Conservation (phyloP, 306 rosid species). For the Sindora glabra region DNA sequence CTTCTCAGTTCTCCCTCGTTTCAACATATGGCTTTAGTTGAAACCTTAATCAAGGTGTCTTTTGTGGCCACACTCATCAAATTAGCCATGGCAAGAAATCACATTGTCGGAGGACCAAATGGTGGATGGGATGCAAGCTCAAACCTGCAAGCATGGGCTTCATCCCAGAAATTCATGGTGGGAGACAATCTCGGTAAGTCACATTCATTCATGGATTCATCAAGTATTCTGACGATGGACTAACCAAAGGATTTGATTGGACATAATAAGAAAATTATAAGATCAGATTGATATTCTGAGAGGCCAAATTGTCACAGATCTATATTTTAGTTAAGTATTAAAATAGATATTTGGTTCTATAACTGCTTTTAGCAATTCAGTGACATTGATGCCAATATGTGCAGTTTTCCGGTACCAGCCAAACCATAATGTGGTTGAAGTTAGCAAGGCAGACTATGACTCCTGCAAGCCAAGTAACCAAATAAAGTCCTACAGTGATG, state of each 20-base stretch:
- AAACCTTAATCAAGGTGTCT: neutral
- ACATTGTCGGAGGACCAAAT: slow-evolving; percentile 56
- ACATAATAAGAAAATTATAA: no score
- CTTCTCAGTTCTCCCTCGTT: neutral
- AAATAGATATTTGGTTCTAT: no score
- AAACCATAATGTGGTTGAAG: slow-evolving; percentile 72
- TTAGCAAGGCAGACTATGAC: slow-evolving; percentile 60
- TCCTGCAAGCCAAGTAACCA: slow-evolving; percentile 49
- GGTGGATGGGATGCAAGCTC: slow-evolving; percentile 53
- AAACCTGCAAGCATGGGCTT: slow-evolving; percentile 52
- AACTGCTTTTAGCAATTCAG: slow-evolving; percentile 1
- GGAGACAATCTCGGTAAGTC: slow-evolving; percentile 77
- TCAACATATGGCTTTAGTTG: neutral
- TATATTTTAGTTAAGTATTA: no score
- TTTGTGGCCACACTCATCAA: neutral
- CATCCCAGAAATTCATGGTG: slow-evolving; percentile 33
- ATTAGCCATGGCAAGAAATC: slow-evolving; percentile 28
- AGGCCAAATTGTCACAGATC: no score
- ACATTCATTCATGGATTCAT: neutral
- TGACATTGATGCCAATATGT: slow-evolving; percentile 8
- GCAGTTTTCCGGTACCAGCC: slow-evolving; percentile 67
- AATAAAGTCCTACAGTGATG: slow-evolving; percentile 46
- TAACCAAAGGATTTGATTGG: no score
- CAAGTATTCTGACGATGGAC: neutral
- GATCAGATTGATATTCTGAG: no score